Evolutionary conservation across 1,139 yeast species (phyloP), one percentile per base, ranked within the genome.

Genomic region (Protomyces pachydermus): DNA sequence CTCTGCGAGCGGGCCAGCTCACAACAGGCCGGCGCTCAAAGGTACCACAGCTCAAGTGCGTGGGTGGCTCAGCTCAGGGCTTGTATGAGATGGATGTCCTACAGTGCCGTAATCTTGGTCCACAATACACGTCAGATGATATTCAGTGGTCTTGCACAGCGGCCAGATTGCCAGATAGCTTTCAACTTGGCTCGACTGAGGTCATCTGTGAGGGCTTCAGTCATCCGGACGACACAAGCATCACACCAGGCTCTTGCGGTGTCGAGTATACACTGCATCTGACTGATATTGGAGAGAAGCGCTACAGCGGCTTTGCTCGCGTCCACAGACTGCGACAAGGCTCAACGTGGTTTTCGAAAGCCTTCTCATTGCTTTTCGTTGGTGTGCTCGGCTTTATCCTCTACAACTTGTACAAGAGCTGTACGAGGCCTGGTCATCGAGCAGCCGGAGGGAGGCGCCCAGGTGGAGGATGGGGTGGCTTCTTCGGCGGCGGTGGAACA

Each of bases 271-370:
- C 56, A 2, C 63, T 60, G 18, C 51, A 52, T 18, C 38, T 60
- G 38, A 56, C 63, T 35, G 56, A 62, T 37, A 25, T 48, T 32
- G 65, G 62, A 16, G 42, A 35, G 53, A 18, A 75, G 75, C 67
- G 85, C 82, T 69, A 73, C 72, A 62, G 87, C 25, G 48, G 48
- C 25, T 42, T 42, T 42, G 84, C 48, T 6, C 48, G 48, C 48
- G 25, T 42, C 3, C 48, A 42, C 25, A 42, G 18, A 23, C 18
- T 42, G 48, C 48, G 48, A n/a, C 48, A 42, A 18, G 48, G 48
- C 25, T 16, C 23, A 16, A 42, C 48, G 6, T 42, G 48, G 48
- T 42, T 6, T 23, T 42, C 48, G 9, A n/a, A 18, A 10, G 25
- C 25, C 25, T 42, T 42, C 48, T 10, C 12, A 18, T 18, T 42